These are phyloP conservation scores for Schizosaccharomyces versatilis DNA, from an alignment of 1,139 yeast species.

Conservation along the genomic window DNA sequence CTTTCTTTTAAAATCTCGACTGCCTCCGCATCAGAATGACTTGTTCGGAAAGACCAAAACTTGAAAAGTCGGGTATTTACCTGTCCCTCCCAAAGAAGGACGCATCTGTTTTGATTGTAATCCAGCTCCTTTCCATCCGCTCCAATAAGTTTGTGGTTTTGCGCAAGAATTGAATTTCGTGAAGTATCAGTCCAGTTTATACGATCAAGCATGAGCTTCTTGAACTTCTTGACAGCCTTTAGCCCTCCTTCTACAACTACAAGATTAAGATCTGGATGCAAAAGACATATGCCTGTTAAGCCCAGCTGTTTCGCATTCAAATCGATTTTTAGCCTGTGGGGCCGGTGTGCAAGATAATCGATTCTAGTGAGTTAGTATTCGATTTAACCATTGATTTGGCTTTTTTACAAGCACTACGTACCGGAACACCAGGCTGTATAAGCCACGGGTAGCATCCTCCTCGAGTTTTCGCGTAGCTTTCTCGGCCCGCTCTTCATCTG, in stretches of 20 bases:
- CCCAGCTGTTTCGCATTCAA: conserved; percentile 55
- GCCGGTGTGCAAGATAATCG: conserved; percentile 33
- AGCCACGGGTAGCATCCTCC: conserved; percentile 32
- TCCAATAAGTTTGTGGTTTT: conserved; percentile 10
- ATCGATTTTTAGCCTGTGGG: conserved; percentile 51
- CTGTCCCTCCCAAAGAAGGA: conserved; percentile 58
- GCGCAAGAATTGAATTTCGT: conserved; percentile 19
- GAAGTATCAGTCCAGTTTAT: conserved; percentile 42
- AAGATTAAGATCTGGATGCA: conserved; percentile 29
- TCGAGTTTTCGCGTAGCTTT: conserved; percentile 28
- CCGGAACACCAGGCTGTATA: conserved; percentile 34
- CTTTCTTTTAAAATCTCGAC: conserved; percentile 29
- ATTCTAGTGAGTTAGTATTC: conserved; percentile 18
- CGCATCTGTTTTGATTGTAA: conserved; percentile 29
- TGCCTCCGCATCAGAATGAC: conserved; percentile 34
- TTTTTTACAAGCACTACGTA: background rate
- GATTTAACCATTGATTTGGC: background rate
- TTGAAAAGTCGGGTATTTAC: conserved; percentile 31
- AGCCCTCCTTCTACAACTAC: conserved; percentile 55
- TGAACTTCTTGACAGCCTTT: conserved; percentile 37
- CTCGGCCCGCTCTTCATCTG: conserved; percentile 33
- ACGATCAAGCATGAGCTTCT: conserved; percentile 36
- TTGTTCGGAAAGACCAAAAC: conserved; percentile 37
- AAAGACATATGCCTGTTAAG: conserved; percentile 35
- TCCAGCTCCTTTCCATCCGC: conserved; percentile 19